Evolutionary conservation across 2,329 filamentous ascomycete species (phyloP).

Genomic region (Hymenoscyphus occultus): DNA sequence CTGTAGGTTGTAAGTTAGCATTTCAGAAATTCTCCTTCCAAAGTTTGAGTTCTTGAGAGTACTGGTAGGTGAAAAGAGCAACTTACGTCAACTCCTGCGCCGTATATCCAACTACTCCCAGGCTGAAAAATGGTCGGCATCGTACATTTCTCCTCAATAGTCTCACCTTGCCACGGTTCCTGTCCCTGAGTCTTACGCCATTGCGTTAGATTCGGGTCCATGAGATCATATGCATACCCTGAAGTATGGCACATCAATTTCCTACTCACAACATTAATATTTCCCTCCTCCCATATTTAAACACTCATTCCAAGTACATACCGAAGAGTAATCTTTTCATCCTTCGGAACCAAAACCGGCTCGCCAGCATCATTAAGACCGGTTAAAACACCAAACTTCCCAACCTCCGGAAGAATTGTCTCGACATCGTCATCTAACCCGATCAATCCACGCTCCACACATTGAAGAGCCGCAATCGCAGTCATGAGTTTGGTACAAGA

Average conservation of each 20-base stretch:
- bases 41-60: too few relatives aligned
- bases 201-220: slow-evolving; percentile 13
- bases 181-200: slow-evolving; percentile 15
- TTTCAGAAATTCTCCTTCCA: too few relatives aligned
- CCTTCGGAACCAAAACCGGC: slow-evolving; percentile 7
- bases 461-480: slow-evolving; percentile 52
- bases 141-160: slow-evolving; percentile 2
- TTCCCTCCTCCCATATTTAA: too few relatives aligned
- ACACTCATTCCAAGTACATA: background rate
- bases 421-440: slow-evolving; percentile 44
- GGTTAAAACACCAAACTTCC: slow-evolving; percentile 24
- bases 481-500: slow-evolving; percentile 57
- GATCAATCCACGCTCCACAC: slow-evolving; percentile 50
- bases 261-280: too few relatives aligned
- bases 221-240: slow-evolving; percentile 1
- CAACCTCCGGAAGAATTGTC: slow-evolving; percentile 24
- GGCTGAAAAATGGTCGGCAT: slow-evolving; percentile 61
- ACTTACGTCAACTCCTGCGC: slow-evolving; percentile 43
- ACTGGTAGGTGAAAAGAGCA: too few relatives aligned
- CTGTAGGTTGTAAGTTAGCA: too few relatives aligned
- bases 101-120: slow-evolving; percentile 59
- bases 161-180: background rate
- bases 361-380: slow-evolving; percentile 22
- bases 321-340: background rate
- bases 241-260: background rate